Evolutionary conservation across 192 early-diverging fungal species (phyloP).

Genomic region (Haplosporangium gracile): DNA sequence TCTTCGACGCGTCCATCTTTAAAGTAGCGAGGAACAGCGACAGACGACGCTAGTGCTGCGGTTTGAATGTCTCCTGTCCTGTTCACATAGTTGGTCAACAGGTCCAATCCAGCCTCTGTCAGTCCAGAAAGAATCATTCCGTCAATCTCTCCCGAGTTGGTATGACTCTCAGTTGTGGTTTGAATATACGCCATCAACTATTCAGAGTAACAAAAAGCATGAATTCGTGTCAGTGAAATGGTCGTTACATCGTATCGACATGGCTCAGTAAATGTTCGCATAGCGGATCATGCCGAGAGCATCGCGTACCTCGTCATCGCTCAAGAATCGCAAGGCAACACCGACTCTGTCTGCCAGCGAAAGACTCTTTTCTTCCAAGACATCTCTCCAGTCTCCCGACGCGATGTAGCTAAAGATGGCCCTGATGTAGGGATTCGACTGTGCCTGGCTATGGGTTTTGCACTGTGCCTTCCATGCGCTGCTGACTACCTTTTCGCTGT

Average conservation of each 20-base stretch:
- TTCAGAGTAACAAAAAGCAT: neutral
- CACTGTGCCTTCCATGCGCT: slow-evolving; percentile 74
- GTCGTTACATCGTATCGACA: neutral
- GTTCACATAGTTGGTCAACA: slow-evolving; percentile 88
- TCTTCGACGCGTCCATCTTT: slow-evolving; percentile 70
- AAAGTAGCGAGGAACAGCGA: slow-evolving; percentile 71
- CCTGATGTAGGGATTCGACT: slow-evolving; percentile 82
- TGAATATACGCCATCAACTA: slow-evolving; percentile 76
- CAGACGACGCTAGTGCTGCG: slow-evolving; percentile 76
- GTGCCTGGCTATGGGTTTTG: slow-evolving; percentile 66
- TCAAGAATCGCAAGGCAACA: slow-evolving; percentile 87
- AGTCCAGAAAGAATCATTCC: slow-evolving; percentile 91
- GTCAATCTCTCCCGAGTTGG: slow-evolving; percentile 77
- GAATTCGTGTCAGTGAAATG: neutral
- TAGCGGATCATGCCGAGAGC: neutral
- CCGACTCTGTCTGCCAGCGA: slow-evolving; percentile 84
- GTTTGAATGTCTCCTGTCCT: slow-evolving; percentile 93
- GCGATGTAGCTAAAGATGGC: slow-evolving; percentile 92
- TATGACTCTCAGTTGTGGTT: slow-evolving; percentile 65
- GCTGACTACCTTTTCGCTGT: slow-evolving; percentile 42
- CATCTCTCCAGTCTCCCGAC: slow-evolving; percentile 83
- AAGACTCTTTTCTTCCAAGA: slow-evolving; percentile 79
- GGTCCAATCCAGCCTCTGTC: slow-evolving; percentile 70
- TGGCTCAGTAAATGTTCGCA: neutral
- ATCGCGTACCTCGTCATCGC: slow-evolving; percentile 76